These are phyloP conservation scores for Paracamarosporium sp. DNA, from an alignment of 2,329 filamentous ascomycete species.

Conservation along the genomic window DNA sequence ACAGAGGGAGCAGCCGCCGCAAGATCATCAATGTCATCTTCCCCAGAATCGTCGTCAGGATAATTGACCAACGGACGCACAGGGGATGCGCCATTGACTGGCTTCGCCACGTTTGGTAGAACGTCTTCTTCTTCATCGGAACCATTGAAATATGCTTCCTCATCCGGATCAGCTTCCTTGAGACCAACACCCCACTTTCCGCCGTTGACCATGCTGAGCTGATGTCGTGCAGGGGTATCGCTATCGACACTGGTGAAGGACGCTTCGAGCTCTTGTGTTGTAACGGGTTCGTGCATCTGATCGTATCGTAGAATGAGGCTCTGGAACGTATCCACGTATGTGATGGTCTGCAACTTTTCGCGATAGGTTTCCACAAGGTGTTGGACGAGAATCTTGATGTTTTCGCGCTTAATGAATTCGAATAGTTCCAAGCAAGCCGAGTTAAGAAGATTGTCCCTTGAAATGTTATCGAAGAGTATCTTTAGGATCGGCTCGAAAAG, in stretches of 20 bases:
- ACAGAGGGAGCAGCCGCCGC: slow-evolving; percentile 47
- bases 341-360: slow-evolving; percentile 76
- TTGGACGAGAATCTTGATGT: slow-evolving; percentile 74
- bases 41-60: slow-evolving; percentile 79
- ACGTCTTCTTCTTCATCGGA: slow-evolving; percentile 83
- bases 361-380: slow-evolving; percentile 86
- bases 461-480: slow-evolving; percentile 83
- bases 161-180: slow-evolving; percentile 82
- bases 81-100: slow-evolving; percentile 68
- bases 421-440: slow-evolving; percentile 95
- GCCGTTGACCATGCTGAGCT: slow-evolving; percentile 58
- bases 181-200: slow-evolving; percentile 71
- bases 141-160: slow-evolving; percentile 93
- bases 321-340: slow-evolving; percentile 85
- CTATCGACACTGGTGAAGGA: slow-evolving; percentile 75
- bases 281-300: slow-evolving; percentile 67
- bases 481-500: slow-evolving; percentile 85
- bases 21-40: slow-evolving; percentile 66
- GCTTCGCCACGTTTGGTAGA: slow-evolving; percentile 39
- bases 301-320: slow-evolving; percentile 80
- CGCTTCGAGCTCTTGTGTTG: slow-evolving; percentile 64
- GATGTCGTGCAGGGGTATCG: slow-evolving; percentile 48
- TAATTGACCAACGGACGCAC: slow-evolving; percentile 84
- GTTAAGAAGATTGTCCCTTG: slow-evolving; percentile 89
- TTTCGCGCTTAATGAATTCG: slow-evolving; percentile 75